Percentiles rank a stretch among this genome's conserved stretches.
Evolutionary conservation across 2,329 filamentous ascomycete genomes (phyloP).

Genomic region (Epichloe sibirici): DNA sequence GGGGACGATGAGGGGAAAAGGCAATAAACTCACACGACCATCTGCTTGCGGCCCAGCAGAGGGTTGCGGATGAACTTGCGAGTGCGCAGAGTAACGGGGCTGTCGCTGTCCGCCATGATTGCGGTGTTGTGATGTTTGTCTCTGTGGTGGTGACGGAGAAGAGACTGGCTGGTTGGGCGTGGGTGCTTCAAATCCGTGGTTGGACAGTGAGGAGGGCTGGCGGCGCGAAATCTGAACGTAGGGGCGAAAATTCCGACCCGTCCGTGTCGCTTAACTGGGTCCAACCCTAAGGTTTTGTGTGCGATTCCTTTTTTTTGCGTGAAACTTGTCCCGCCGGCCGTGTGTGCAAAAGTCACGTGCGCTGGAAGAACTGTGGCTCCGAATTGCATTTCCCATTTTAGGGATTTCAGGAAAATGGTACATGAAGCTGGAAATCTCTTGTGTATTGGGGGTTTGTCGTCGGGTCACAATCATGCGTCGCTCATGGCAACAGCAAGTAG

Average conservation of each 20-base stretch:
- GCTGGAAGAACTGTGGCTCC: background rate
- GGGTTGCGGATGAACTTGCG: slow-evolving; percentile 99
- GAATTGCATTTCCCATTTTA: background rate
- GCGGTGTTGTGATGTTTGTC: slow-evolving; percentile 30
- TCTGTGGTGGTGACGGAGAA: slow-evolving; percentile 20
- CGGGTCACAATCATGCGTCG: background rate
- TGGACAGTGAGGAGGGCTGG: slow-evolving; percentile 15
- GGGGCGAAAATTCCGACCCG: slow-evolving; percentile 24
- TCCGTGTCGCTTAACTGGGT: slow-evolving; percentile 30
- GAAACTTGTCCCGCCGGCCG: background rate
- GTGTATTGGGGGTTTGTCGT: background rate
- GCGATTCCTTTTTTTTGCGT: background rate
- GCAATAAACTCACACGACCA: slow-evolving; percentile 79
- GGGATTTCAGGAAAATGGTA: background rate
- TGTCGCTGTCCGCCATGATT: slow-evolving; percentile 81
- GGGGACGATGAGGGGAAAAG: background rate
- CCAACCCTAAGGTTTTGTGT: slow-evolving; percentile 29
- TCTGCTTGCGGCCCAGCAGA: slow-evolving; percentile 97
- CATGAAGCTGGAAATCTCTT: background rate
- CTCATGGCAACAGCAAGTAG: slow-evolving; percentile 13
- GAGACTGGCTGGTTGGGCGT: slow-evolving; percentile 16
- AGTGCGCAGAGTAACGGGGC: slow-evolving; percentile 77
- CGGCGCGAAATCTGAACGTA: slow-evolving; percentile 16
- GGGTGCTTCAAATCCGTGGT: slow-evolving; percentile 18
- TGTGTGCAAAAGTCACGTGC: background rate